These are phyloP conservation scores for Trichoderma afroharzianum DNA, from an alignment of 2,329 filamentous ascomycete genomes.

Conservation along the genomic window DNA sequence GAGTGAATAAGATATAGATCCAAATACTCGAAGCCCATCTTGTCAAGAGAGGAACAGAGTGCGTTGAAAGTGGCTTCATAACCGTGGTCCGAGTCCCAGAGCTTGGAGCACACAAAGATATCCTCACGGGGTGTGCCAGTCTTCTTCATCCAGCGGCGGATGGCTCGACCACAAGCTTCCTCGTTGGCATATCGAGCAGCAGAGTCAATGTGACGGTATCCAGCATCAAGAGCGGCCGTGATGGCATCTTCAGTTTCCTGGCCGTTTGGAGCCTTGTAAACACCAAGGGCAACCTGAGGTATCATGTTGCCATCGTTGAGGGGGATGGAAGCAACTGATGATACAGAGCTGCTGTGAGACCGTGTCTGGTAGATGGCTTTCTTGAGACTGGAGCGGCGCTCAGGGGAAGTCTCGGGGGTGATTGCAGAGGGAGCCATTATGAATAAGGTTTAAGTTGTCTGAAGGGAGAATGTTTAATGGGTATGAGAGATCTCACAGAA, in stretches of 20 bases:
- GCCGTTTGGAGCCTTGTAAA: conserved; percentile 45
- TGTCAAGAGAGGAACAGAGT: conserved; percentile 62
- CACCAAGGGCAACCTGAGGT: conserved; percentile 50
- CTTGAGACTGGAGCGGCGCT: conserved; percentile 30
- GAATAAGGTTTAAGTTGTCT: conserved; percentile 10
- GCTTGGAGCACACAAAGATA: conserved; percentile 65
- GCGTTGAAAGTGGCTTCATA: conserved; percentile 51
- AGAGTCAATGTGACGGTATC: conserved; percentile 53
- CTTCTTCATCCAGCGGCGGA: conserved; percentile 64
- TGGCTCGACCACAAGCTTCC: conserved; percentile 65
- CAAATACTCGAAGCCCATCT: conserved; percentile 65
- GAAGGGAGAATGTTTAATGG: background rate
- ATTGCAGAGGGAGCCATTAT: conserved; percentile 37
- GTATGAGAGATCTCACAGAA: background rate
- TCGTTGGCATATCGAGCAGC: conserved; percentile 62
- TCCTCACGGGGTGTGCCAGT: conserved; percentile 61
- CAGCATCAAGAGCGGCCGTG: conserved; percentile 54
- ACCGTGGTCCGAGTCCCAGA: conserved; percentile 55
- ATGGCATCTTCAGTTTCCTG: conserved; percentile 60
- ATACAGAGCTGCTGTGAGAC: conserved; percentile 27
- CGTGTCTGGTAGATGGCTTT: conserved; percentile 25
- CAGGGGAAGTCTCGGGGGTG: conserved; percentile 33
- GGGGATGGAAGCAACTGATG: conserved; percentile 45
- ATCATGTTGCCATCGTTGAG: conserved; percentile 70
- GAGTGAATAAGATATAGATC: conserved; percentile 66